A percentile compares a stretch with the other conserved stretches of the same genome.
These are phyloP conservation scores for Penicillium hesseltinei DNA, from an alignment of 2,329 filamentous ascomycete genomes.

Conservation along the genomic window DNA sequence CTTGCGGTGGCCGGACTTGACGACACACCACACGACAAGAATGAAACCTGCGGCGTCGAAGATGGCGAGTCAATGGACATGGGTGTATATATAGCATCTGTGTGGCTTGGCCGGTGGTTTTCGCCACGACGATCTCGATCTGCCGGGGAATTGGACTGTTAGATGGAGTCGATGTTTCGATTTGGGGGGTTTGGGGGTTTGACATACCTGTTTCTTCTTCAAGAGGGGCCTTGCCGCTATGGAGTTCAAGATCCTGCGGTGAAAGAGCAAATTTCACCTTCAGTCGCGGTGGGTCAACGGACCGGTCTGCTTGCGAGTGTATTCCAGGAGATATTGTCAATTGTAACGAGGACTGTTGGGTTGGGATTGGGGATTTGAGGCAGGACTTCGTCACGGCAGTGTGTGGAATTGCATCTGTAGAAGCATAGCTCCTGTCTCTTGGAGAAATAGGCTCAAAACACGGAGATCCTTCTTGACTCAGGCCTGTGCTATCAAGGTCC, in stretches of 20 bases:
- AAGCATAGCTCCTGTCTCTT: background rate
- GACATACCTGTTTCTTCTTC: slow-evolving; percentile 1
- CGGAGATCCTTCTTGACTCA: background rate
- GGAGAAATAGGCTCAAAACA: background rate
- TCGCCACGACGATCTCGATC: slow-evolving; percentile 1
- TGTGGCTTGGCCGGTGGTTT: slow-evolving; percentile 7
- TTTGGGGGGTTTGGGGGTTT: background rate
- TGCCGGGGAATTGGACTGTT: background rate
- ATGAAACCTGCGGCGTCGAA: slow-evolving; percentile 8
- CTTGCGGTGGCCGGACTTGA: slow-evolving; percentile 14
- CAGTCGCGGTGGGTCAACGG: slow-evolving; percentile 3
- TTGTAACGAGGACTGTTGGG: background rate
- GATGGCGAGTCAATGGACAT: slow-evolving; percentile 7
- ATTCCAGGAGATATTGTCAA: background rate
- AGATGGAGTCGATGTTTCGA: background rate
- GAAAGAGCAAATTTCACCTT: slow-evolving; percentile 10
- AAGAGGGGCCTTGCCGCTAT: background rate
- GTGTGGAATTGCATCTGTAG: background rate
- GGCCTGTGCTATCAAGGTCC: background rate
- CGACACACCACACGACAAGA: slow-evolving; percentile 14
- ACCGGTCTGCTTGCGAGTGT: background rate
- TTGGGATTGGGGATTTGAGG: background rate
- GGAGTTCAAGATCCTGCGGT: background rate
- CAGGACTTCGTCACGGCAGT: background rate
- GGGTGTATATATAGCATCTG: background rate